Conservation (phyloP, 148 eudicot species). For the Simmondsia chinensis region DNA sequence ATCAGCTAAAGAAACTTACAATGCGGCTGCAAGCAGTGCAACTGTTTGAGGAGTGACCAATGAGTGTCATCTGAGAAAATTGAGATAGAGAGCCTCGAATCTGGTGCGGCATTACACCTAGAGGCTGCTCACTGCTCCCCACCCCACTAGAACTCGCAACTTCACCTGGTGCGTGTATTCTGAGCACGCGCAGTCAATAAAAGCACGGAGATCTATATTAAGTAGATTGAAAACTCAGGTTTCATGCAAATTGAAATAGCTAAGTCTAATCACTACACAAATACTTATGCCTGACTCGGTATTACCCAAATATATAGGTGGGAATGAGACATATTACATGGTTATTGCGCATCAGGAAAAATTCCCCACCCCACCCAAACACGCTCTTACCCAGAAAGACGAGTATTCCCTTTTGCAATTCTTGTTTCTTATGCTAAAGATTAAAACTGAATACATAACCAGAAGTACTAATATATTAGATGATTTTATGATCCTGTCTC, state of each 20-base stretch:
- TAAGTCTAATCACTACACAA: too few relatives aligned
- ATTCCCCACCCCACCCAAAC: too few relatives aligned
- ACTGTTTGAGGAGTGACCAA: conserved; percentile 78
- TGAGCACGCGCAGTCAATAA: conserved; percentile 16
- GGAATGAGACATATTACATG: too few relatives aligned
- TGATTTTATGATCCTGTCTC: too few relatives aligned
- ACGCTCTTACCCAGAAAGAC: too few relatives aligned
- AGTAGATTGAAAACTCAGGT: background rate
- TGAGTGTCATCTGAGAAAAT: conserved; percentile 88
- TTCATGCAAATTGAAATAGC: background rate
- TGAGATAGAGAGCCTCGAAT: conserved; percentile 84
- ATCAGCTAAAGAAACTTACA: conserved; percentile 39
- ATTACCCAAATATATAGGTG: too few relatives aligned
- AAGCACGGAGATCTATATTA: background rate
- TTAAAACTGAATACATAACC: too few relatives aligned
- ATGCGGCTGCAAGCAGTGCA: conserved; percentile 83
- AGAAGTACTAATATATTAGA: too few relatives aligned
- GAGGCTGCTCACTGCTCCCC: conserved; percentile 55
- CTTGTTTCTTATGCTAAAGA: too few relatives aligned
- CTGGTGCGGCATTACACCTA: conserved; percentile 92
- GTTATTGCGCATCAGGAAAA: too few relatives aligned
- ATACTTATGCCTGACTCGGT: too few relatives aligned
- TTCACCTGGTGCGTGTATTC: conserved; percentile 79
- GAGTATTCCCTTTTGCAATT: too few relatives aligned
- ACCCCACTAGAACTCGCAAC: conserved; percentile 39